A percentile compares a stretch with the other conserved stretches of the same genome.
Evolutionary conservation across 129 eudicot species (phyloP).

Genomic region (Pittosporum tobira): DNA sequence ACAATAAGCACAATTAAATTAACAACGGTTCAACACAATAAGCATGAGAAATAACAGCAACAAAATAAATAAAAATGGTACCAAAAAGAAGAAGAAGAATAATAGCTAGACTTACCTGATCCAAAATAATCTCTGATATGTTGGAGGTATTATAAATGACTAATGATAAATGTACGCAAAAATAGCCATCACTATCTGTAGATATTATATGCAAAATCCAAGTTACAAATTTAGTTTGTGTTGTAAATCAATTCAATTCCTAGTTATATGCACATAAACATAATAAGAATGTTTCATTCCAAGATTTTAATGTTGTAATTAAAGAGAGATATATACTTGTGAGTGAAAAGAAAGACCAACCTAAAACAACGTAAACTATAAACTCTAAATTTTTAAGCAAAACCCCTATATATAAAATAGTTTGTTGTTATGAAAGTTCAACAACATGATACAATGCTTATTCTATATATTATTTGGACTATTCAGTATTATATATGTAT

Average conservation of each 20-base stretch:
- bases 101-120: conserved; percentile 60
- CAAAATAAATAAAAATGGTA: not conserved
- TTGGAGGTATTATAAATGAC: conserved; percentile 70
- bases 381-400: not conserved
- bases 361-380: not conserved
- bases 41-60: no score
- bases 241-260: not conserved
- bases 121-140: conserved; percentile 82
- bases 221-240: no score
- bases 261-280: no score
- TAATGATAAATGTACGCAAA: conserved; percentile 92
- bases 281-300: no score
- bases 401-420: not conserved
- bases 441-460: no score
- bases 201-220: not conserved
- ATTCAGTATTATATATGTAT: no score
- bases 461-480: no score
- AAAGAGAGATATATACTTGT: not conserved
- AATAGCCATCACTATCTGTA: conserved; percentile 98
- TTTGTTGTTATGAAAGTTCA: no score
- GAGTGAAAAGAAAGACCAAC: not conserved
- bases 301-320: not conserved
- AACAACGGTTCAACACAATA: not conserved
- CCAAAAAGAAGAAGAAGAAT: no score
- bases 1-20: not conserved